Percentiles rank a stretch among this genome's conserved stretches.
phyloP scores from a whole-genome alignment of 176 grass and related monocot species.

The Avena atlantica region DNA sequence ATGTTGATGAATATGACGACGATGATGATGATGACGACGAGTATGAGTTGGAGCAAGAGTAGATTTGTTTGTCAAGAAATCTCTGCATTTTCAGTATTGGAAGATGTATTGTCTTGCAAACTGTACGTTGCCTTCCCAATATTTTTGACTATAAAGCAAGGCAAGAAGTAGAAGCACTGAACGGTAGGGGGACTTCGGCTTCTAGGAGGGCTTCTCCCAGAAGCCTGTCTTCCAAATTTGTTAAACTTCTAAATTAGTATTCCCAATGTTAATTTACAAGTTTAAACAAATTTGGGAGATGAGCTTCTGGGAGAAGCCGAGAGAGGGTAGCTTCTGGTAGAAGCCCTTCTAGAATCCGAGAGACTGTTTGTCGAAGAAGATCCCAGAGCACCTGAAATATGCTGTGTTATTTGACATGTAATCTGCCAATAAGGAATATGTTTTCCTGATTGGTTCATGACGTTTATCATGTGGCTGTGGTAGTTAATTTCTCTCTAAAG shows the following conservation, averaged over 20 bases:
- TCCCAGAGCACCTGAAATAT: not conserved
- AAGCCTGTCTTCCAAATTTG: too few relatives aligned
- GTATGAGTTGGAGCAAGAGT: constrained; percentile 37
- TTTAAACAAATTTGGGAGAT: too few relatives aligned
- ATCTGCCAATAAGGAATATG: constrained; percentile 2
- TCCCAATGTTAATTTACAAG: too few relatives aligned
- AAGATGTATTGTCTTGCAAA: constrained; percentile 9
- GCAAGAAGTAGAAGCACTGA: constrained; percentile 33
- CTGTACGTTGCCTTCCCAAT: constrained; percentile 28
- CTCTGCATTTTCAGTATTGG: constrained; percentile 5
- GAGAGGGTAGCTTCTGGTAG: too few relatives aligned
- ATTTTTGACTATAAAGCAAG: constrained; percentile 6
- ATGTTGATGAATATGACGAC: constrained; percentile 38
- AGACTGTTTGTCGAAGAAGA: not conserved
- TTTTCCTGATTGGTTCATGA: not conserved
- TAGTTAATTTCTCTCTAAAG: not conserved
- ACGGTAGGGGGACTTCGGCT: not conserved
- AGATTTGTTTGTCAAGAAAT: constrained; percentile 25
- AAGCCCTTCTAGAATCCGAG: too few relatives aligned
- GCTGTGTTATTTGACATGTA: not conserved
- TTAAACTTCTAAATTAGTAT: too few relatives aligned
- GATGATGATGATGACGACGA: not conserved
- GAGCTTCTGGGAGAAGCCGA: too few relatives aligned
- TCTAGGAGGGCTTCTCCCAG: too few relatives aligned
- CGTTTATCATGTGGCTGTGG: not conserved